Evolutionary conservation across 768 basidiomycete genomes (phyloP).

Genomic region (Suillus luteus): DNA sequence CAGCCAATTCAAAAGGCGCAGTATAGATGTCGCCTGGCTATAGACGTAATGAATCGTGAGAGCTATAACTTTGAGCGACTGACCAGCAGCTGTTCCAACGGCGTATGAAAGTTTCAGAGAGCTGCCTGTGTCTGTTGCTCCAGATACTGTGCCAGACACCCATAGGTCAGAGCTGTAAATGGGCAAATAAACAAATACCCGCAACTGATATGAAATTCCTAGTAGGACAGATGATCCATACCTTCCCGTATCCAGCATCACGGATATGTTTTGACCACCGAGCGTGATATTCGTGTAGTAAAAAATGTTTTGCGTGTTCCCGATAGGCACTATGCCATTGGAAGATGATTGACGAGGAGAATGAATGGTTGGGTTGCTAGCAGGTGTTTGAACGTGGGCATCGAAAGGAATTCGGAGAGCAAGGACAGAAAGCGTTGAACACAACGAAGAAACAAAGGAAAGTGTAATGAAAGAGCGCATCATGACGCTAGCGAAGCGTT

Average conservation of each 20-base stretch:
- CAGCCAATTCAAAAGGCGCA: slow-evolving; percentile 54
- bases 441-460: slow-evolving; percentile 25
- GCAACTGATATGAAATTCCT: not conserved
- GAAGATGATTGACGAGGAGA: slow-evolving; percentile 28
- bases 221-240: slow-evolving; percentile 24
- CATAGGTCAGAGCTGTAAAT: slow-evolving; percentile 69
- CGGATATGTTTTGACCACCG: slow-evolving; percentile 55
- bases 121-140: slow-evolving; percentile 57
- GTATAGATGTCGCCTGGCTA: slow-evolving; percentile 55
- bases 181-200: slow-evolving; percentile 8
- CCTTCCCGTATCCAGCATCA: slow-evolving; percentile 82
- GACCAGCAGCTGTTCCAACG: slow-evolving; percentile 66
- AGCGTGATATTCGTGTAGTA: slow-evolving; percentile 75
- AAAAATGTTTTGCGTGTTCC: slow-evolving; percentile 70
- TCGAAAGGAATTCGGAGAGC: slow-evolving; percentile 38
- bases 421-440: slow-evolving; percentile 18
- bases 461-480: slow-evolving; percentile 29
- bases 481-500: slow-evolving; percentile 3
- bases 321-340: slow-evolving; percentile 43
- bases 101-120: slow-evolving; percentile 63
- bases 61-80: slow-evolving; percentile 12
- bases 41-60: slow-evolving; percentile 4
- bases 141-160: slow-evolving; percentile 56
- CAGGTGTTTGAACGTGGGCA: slow-evolving; percentile 21
- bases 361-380: slow-evolving; percentile 15